Conservation (phyloP, 345 rosid species). For the Trapa bicornis region DNA sequence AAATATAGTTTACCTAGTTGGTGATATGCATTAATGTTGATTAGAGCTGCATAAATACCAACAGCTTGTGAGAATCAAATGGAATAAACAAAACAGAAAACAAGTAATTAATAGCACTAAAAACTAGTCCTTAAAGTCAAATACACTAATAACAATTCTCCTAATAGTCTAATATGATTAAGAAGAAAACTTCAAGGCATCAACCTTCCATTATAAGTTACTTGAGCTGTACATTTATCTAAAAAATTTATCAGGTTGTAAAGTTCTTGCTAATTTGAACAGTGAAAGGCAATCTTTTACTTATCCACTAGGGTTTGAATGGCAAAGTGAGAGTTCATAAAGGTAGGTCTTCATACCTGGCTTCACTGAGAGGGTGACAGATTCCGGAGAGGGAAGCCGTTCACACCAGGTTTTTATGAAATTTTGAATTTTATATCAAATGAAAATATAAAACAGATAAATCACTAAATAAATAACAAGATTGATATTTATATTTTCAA, state of each 20-base stretch:
- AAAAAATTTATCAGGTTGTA: background rate
- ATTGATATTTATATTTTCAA: too few relatives aligned
- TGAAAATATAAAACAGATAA: too few relatives aligned
- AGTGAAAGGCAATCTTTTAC: background rate
- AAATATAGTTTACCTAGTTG: slow-evolving; percentile 55
- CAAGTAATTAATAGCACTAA: background rate
- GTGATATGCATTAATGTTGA: slow-evolving; percentile 90
- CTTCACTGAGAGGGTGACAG: slow-evolving; percentile 29
- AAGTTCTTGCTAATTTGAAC: background rate
- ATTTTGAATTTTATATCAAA: too few relatives aligned
- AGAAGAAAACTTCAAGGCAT: background rate
- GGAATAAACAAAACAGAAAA: background rate
- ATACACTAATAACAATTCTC: background rate
- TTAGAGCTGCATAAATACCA: slow-evolving; percentile 65
- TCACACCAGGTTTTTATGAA: background rate
- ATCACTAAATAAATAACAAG: background rate
- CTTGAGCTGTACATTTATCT: background rate
- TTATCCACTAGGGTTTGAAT: background rate
- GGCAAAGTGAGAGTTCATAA: background rate
- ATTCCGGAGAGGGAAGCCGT: slow-evolving; percentile 52
- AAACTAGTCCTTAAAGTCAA: background rate
- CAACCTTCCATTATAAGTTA: background rate
- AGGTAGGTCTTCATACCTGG: slow-evolving; percentile 7
- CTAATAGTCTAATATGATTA: background rate
- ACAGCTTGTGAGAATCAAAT: background rate